phyloP scores from a whole-genome alignment of 305 asterid species.

The Rubia peregrina region DNA sequence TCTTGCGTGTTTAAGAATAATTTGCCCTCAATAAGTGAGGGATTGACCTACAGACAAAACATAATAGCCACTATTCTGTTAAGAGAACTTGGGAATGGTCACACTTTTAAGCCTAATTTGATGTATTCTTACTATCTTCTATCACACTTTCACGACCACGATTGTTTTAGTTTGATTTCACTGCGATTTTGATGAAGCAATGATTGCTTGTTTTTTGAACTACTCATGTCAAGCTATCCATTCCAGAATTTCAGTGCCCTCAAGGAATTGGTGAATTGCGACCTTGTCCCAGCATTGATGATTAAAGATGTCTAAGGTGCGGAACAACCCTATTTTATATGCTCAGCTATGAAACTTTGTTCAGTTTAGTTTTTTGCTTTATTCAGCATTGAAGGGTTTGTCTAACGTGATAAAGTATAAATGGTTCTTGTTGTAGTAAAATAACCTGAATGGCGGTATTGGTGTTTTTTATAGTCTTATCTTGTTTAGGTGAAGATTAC shows the following conservation, averaged over 20 bases:
- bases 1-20: too few species aligned
- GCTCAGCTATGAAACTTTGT: neutral
- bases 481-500: neutral
- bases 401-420: neutral
- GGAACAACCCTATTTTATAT: constrained; percentile 9
- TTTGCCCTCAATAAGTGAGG: too few species aligned
- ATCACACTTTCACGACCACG: too few species aligned
- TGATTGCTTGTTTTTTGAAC: too few species aligned
- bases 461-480: neutral
- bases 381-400: neutral
- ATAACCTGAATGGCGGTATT: neutral
- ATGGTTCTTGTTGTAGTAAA: neutral
- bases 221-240: constrained; percentile 67
- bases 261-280: constrained; percentile 61
- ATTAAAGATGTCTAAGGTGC: constrained; percentile 98
- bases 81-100: too few species aligned
- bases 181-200: too few species aligned
- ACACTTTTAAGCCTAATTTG: too few species aligned
- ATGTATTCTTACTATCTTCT: too few species aligned
- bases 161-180: too few species aligned
- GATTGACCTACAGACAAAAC: too few species aligned
- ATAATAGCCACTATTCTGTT: too few species aligned
- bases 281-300: constrained; percentile 73
- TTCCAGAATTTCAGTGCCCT: constrained; percentile 83
- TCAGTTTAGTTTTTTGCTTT: neutral